phyloP scores from a whole-genome alignment of 208 protist species.

The Trichomonas vaginalis region DNA sequence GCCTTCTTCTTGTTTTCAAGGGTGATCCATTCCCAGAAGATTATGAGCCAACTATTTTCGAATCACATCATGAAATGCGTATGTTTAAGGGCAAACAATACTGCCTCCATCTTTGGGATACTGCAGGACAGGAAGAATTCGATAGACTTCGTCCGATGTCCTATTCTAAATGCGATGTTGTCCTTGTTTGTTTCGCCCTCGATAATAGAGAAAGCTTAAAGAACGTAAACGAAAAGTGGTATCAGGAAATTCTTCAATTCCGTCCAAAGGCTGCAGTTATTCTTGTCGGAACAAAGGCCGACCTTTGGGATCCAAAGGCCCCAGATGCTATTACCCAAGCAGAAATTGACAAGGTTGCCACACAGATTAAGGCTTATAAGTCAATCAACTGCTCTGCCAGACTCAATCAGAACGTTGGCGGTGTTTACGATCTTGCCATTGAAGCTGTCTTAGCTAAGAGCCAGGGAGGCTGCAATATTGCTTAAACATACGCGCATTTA shows the following conservation, averaged over 20 bases:
- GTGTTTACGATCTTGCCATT: not conserved
- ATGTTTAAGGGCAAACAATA: not conserved
- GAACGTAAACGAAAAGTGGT: not conserved
- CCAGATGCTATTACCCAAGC: not conserved
- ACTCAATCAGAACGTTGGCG: not conserved
- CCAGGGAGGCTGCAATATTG: not conserved
- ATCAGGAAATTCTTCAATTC: not conserved
- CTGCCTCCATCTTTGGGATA: conserved; percentile 30
- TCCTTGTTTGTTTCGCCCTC: conserved; percentile 28
- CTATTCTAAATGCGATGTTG: conserved; percentile 28
- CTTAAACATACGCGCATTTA: not conserved
- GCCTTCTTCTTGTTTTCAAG: conserved; percentile 21
- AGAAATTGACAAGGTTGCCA: not conserved
- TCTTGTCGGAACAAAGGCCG: conserved; percentile 14
- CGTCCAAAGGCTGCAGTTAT: not conserved
- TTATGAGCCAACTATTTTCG: conserved; percentile 33
- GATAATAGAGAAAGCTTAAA: conserved; percentile 5
- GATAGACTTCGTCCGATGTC: conserved; percentile 25
- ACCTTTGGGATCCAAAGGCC: not conserved
- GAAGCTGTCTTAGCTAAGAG: not conserved
- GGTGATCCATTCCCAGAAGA: conserved; percentile 26
- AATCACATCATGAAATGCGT: conserved; percentile 15
- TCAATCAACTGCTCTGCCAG: conserved; percentile 13
- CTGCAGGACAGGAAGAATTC: conserved; percentile 36
- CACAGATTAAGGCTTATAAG: not conserved